Base-by-base conservation (phyloP, 2,329 filamentous ascomycete species). In the Fusarium solani-melongenae region DNA sequence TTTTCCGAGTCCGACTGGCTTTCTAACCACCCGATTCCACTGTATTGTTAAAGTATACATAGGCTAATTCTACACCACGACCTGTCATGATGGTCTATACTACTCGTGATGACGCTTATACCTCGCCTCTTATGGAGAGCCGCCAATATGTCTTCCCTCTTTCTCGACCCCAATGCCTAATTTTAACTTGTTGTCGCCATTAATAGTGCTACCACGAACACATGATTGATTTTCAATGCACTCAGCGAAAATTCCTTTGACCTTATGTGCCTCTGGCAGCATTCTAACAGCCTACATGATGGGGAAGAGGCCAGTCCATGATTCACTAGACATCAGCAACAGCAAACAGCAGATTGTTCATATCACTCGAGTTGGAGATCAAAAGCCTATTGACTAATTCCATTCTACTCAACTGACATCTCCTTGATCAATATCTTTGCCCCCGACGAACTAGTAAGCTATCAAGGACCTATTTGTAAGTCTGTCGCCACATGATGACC, bases 291-390 rank as follows among this genome's bases (percentile, higher is more conserved):
- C 9, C 15, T 27, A 11, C 44, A 27, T 49, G 5, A 49, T 17
- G 20, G 3, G 7, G 15, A 29, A 17, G 22, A 29, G 44, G 10
- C 12, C 14, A 44, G 22, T 4, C 44, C 15, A n/a, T 51, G 9
- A 6, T n/a, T 17, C 0, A 10, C 17, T 1, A 4, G 9, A 29
- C 11, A 29, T 27, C 14, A 4, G 15, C 0, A 17, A 49, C 20
- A 17, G 22, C 44, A 17, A 10, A 27, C 15, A 10, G 5, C 1
- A 5, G 14, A 29, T 49, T 49, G 15, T 29, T 14, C 41, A 24
- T 14, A 7, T 5, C 15, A 11, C 20, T 44, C 41, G 20, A 9
- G 12, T 14, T 7, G 4, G 10, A 27, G 24, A 11, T 29, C 22
- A 12, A 2, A 10, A 29, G 15, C 15, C 15, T n/a, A 27, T 17